These are phyloP conservation scores for Crithidia fasciculata DNA, from an alignment of 208 protist species.

Conservation along the genomic window DNA sequence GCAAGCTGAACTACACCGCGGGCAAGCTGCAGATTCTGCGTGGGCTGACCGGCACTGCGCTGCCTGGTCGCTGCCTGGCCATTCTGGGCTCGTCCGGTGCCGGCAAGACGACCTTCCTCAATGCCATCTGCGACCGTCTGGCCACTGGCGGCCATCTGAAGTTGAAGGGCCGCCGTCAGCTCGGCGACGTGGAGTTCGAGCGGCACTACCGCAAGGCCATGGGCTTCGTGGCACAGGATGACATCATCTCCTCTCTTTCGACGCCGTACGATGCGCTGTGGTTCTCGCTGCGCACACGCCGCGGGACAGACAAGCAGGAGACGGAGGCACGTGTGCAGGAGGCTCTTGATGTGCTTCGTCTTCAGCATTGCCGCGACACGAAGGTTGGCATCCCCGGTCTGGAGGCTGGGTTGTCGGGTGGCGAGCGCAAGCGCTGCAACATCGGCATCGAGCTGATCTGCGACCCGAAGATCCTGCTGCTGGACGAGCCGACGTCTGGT, in stretches of 20 bases:
- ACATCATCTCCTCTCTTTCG: slow-evolving; percentile 70
- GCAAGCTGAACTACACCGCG: slow-evolving; percentile 69
- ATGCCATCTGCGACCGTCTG: slow-evolving; percentile 79
- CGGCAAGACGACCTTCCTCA: slow-evolving; percentile 91
- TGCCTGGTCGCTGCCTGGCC: slow-evolving; percentile 76
- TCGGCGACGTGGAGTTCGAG: slow-evolving; percentile 68
- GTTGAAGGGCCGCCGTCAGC: slow-evolving; percentile 59
- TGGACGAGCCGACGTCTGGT: slow-evolving; percentile 92
- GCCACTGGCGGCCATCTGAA: slow-evolving; percentile 37
- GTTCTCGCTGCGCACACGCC: slow-evolving; percentile 82
- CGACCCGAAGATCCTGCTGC: slow-evolving; percentile 83
- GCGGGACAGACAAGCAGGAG: slow-evolving; percentile 43
- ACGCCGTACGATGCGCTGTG: slow-evolving; percentile 74
- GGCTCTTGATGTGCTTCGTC: slow-evolving; percentile 68
- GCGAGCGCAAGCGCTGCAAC: slow-evolving; percentile 89
- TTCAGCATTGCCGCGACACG: slow-evolving; percentile 69
- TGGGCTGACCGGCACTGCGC: slow-evolving; percentile 72
- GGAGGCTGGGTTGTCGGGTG: slow-evolving; percentile 80
- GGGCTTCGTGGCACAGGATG: slow-evolving; percentile 86
- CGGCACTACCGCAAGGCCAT: slow-evolving; percentile 65
- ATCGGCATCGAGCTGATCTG: slow-evolving; percentile 91
- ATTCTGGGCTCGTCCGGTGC: slow-evolving; percentile 86
- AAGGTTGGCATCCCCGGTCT: slow-evolving; percentile 78
- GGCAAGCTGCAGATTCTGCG: slow-evolving; percentile 58
- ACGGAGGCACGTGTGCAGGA: slow-evolving; percentile 65